Percentiles rank a stretch among this genome's conserved stretches.
Evolutionary conservation across 2,329 filamentous ascomycete species (phyloP).

Genomic region (Paracorniculantispora psalliotae): DNA sequence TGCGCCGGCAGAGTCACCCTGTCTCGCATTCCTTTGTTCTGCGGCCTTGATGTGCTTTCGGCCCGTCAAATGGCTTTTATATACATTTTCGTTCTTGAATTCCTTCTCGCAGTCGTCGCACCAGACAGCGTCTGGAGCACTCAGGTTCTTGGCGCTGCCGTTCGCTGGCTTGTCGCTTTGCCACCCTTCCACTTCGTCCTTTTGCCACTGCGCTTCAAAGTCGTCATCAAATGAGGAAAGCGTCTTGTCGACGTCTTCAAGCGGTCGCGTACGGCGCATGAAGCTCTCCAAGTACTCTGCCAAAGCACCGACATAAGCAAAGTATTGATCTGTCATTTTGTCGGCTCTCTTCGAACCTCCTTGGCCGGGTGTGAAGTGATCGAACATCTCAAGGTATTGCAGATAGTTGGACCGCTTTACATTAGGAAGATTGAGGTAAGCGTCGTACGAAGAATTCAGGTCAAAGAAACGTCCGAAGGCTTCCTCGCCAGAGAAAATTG

Average conservation of each 20-base stretch:
- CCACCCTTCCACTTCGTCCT: constrained; percentile 78
- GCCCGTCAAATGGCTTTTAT: constrained; percentile 80
- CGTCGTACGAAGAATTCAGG: constrained; percentile 75
- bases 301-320: constrained; percentile 78
- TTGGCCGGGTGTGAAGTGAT: constrained; percentile 72
- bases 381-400: constrained; percentile 89
- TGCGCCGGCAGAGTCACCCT: constrained; percentile 27
- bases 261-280: constrained; percentile 74
- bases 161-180: constrained; percentile 46
- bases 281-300: constrained; percentile 83
- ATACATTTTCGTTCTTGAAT: constrained; percentile 93
- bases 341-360: constrained; percentile 71
- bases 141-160: constrained; percentile 23
- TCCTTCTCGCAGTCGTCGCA: constrained; percentile 90
- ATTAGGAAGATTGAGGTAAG: constrained; percentile 83
- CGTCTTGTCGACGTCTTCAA: constrained; percentile 80
- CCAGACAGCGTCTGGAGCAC: constrained; percentile 65
- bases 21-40: constrained; percentile 53
- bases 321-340: constrained; percentile 90
- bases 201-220: constrained; percentile 78
- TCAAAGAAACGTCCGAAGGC: constrained; percentile 91
- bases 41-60: constrained; percentile 91
- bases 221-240: constrained; percentile 73
- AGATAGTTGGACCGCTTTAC: constrained; percentile 83
- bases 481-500: constrained; percentile 94